Conservation (phyloP, 176 grass and related monocot species). For the Phragmites australis region DNA sequence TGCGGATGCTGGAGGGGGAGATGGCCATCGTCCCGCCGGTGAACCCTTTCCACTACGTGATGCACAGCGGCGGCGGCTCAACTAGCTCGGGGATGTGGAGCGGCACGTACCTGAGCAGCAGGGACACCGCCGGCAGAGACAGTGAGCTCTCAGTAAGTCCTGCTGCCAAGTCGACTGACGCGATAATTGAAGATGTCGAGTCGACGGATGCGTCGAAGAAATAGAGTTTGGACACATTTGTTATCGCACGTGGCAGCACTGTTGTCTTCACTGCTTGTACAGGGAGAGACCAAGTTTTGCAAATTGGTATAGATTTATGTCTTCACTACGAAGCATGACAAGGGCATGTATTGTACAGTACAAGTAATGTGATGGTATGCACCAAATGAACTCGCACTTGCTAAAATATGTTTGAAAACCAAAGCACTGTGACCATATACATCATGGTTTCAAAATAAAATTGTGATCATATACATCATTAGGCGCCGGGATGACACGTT, state of each 20-base stretch:
- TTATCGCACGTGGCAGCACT: too few relatives aligned
- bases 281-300: too few relatives aligned
- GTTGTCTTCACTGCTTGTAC: neutral
- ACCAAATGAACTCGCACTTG: too few relatives aligned
- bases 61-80: neutral
- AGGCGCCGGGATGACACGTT: too few relatives aligned
- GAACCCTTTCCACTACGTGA: slow-evolving; percentile 66
- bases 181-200: neutral
- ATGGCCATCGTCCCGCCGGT: slow-evolving; percentile 64
- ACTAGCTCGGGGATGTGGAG: slow-evolving; percentile 1
- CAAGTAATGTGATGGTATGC: too few relatives aligned
- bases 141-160: neutral
- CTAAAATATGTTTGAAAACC: too few relatives aligned
- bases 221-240: neutral
- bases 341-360: too few relatives aligned
- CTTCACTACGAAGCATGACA: too few relatives aligned
- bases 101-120: slow-evolving; percentile 14
- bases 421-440: too few relatives aligned
- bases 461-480: too few relatives aligned
- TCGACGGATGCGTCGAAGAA: neutral
- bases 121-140: neutral
- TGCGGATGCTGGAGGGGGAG: slow-evolving; percentile 82
- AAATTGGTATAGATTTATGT: too few relatives aligned
- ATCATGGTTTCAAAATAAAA: too few relatives aligned
- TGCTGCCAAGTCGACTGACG: neutral